Conservation (phyloP, 345 rosid species). For the Eucalyptus polyanthemos region DNA sequence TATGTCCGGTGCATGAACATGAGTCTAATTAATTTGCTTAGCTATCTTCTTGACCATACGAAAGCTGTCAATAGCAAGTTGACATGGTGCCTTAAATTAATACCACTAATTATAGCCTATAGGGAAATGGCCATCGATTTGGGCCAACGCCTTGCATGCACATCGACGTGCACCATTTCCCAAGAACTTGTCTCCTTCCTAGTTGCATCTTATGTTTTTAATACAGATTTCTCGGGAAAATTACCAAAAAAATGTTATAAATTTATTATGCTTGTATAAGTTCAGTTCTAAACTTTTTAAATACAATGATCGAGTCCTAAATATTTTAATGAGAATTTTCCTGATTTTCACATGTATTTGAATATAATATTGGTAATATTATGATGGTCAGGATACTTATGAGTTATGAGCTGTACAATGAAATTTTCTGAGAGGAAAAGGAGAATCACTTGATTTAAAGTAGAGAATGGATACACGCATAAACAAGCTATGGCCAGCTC, state of each 20-base stretch:
- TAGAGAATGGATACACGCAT: no score
- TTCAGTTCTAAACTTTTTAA: no score
- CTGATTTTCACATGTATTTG: neutral
- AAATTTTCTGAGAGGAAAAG: neutral
- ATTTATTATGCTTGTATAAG: rapidly evolving
- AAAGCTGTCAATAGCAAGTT: neutral
- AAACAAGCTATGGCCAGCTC: neutral
- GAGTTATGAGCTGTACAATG: no score
- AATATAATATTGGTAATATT: neutral
- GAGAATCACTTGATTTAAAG: neutral
- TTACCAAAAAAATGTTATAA: no score
- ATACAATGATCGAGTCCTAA: neutral
- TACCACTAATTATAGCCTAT: neutral
- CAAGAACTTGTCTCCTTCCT: neutral
- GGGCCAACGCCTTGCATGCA: neutral
- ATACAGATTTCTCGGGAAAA: no score
- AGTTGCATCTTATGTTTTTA: neutral
- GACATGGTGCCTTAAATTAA: neutral
- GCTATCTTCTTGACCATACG: neutral
- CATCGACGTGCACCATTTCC: neutral
- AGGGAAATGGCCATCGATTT: neutral
- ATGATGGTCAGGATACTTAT: neutral
- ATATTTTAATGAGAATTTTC: no score
- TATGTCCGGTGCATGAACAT: neutral
- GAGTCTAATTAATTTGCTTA: neutral